phyloP scores from a whole-genome alignment of 768 basidiomycete species.

The Lactarius sp. region DNA sequence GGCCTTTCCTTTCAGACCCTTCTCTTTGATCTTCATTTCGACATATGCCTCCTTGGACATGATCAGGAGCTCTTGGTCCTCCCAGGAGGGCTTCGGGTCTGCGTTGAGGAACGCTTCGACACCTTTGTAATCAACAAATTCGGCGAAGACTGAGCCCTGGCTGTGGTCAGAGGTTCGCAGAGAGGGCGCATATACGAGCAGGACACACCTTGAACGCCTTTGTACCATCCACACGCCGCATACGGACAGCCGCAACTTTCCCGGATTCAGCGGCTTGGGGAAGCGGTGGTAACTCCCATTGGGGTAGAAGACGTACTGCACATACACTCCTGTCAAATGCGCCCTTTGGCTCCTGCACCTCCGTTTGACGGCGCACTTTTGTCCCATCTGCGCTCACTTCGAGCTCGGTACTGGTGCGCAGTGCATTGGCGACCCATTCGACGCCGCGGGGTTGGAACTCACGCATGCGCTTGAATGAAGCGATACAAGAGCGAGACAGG shows the following conservation, averaged over 20 bases:
- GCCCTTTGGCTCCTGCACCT: constrained; percentile 70
- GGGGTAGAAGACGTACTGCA: constrained; percentile 54
- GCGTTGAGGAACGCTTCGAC: too few relatives aligned
- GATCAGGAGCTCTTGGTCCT: too few relatives aligned
- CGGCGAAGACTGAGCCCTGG: too few relatives aligned
- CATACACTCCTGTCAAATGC: constrained; percentile 84
- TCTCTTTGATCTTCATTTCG: too few relatives aligned
- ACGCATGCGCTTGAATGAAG: constrained; percentile 94
- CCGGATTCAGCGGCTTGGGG: constrained; percentile 36
- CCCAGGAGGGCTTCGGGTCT: too few relatives aligned
- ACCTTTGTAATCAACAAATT: too few relatives aligned
- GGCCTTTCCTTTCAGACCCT: too few relatives aligned
- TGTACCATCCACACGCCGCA: constrained; percentile 72
- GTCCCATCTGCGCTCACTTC: constrained; percentile 70
- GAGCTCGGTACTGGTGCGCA: constrained; percentile 50
- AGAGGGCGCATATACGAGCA: background rate
- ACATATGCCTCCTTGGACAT: too few relatives aligned
- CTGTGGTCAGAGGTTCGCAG: background rate
- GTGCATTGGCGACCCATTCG: constrained; percentile 66
- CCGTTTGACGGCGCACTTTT: constrained; percentile 70
- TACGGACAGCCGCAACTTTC: constrained; percentile 73
- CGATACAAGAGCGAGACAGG: constrained; percentile 22
- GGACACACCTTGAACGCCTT: constrained; percentile 81
- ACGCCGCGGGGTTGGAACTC: constrained; percentile 57
- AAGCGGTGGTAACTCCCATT: background rate